Evolutionary conservation across 352 stramenopile genomes (phyloP), one percentile per base, ranked within the genome.

Genomic region (Phytophthora cactorum): DNA sequence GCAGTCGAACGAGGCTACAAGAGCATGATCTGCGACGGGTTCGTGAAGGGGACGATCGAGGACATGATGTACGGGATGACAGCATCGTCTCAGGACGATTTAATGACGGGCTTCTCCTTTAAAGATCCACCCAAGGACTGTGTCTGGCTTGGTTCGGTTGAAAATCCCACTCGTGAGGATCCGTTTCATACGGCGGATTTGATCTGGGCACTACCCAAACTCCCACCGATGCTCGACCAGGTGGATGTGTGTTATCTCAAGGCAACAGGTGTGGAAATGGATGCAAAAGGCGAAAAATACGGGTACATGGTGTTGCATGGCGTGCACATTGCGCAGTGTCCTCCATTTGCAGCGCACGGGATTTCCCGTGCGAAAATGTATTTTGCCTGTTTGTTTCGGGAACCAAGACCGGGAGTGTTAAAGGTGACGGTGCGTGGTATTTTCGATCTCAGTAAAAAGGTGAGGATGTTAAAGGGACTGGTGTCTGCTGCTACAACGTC

Each of bases 241-340:
- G 68, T 77, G 12, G 78, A 87, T 50, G 67, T 74, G 17, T 78
- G 78, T 57, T 76, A 77, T 31, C 56, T 85, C 44, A 77, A 81
- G 55, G 78, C 74, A 15, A 77, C 63, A 6, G 81, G 81, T 27
- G 75, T 85, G 15, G 53, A 66, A 12, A 61, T 39, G 3, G 77
- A 85, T 52, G 52, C 55, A 9, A 31, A 69, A 1, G 72, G 75
- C 1, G 39, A 72, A 14, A 57, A 60, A 2, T 85, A 77, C 45
- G 79, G 79, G 4, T 88, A 84, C 52, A 63, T 84, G 50, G 70
- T 82, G n/a, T 39, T 81, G 15, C 77, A 82, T 62, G 70, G 68
- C 7, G 68, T 88, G 2, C 54, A 84, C 10, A 54, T 86, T 15
- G 41, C 63, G 2, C 68, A 78, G 15, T 78, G 67, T 43, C 76